These are phyloP conservation scores for Akanthomyces dipterigenus DNA, from an alignment of 2,329 filamentous ascomycete species.

Conservation along the genomic window DNA sequence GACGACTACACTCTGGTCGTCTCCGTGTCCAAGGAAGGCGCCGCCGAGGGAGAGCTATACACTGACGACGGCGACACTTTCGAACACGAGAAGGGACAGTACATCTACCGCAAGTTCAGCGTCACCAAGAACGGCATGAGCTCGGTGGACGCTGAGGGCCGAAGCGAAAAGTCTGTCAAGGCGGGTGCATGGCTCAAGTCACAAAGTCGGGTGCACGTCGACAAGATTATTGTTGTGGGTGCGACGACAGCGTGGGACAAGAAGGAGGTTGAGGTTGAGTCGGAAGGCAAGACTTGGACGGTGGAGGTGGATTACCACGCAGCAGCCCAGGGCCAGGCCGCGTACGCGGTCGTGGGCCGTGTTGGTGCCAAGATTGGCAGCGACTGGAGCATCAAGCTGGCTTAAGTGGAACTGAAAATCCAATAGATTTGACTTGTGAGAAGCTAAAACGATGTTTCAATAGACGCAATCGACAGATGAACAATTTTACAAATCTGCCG, in stretches of 20 bases:
- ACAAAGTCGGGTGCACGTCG: slow-evolving; percentile 72
- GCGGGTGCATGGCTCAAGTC: slow-evolving; percentile 68
- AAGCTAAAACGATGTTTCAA: background rate
- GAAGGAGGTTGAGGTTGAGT: slow-evolving; percentile 50
- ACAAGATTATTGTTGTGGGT: slow-evolving; percentile 78
- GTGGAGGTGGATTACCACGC: slow-evolving; percentile 54
- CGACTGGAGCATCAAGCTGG: slow-evolving; percentile 44
- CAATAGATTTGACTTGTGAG: background rate
- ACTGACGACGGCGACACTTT: slow-evolving; percentile 92
- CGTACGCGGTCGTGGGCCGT: slow-evolving; percentile 47
- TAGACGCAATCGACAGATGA: slow-evolving; percentile 3
- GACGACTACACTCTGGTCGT: slow-evolving; percentile 93
- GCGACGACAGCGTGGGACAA: slow-evolving; percentile 67
- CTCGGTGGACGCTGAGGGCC: slow-evolving; percentile 59
- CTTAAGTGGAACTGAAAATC: slow-evolving; percentile 4
- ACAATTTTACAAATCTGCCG: background rate
- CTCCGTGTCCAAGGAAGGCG: slow-evolving; percentile 49
- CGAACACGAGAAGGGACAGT: slow-evolving; percentile 77
- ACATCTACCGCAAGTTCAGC: slow-evolving; percentile 76
- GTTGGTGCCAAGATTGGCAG: slow-evolving; percentile 45
- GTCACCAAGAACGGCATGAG: slow-evolving; percentile 56
- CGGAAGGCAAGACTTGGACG: slow-evolving; percentile 46
- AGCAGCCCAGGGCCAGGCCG: slow-evolving; percentile 38
- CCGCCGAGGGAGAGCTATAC: slow-evolving; percentile 76
- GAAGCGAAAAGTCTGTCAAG: slow-evolving; percentile 44